Evolutionary conservation across 2,329 filamentous ascomycete species (phyloP).

Genomic region (Albifimbria verrucaria): DNA sequence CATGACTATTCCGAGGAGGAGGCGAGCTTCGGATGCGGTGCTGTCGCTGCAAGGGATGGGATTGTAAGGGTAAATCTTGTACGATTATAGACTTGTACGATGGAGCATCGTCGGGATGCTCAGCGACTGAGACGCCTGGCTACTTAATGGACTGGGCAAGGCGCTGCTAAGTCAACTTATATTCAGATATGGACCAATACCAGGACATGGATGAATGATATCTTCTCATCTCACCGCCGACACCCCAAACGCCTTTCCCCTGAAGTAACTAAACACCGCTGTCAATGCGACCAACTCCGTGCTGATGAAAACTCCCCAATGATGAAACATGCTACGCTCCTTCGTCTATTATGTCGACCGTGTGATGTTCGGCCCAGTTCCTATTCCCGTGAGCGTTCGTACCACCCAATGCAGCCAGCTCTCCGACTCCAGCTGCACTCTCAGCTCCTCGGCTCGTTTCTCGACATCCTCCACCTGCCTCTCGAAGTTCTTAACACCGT

Average conservation of each 20-base stretch:
- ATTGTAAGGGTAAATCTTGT: conserved; percentile 9
- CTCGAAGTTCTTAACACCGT: conserved; percentile 76
- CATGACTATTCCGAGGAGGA: too few species aligned
- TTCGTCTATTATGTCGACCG: conserved; percentile 17
- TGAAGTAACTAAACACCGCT: background rate
- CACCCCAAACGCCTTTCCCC: conserved; percentile 2
- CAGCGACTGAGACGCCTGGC: background rate
- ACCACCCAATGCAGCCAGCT: conserved; percentile 64
- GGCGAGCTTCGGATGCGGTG: too few species aligned
- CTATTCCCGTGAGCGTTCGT: conserved; percentile 57
- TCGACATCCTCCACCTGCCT: conserved; percentile 72
- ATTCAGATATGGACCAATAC: background rate
- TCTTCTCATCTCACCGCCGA: conserved; percentile 8
- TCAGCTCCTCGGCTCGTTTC: conserved; percentile 58
- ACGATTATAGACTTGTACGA: conserved; percentile 15
- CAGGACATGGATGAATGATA: conserved; percentile 8
- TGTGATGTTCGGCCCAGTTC: conserved; percentile 56
- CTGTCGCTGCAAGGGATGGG: background rate
- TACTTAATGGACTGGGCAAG: background rate
- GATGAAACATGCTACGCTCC: conserved; percentile 2
- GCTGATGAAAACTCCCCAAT: conserved; percentile 2
- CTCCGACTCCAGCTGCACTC: conserved; percentile 60
- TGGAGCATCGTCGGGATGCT: background rate
- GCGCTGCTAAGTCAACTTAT: background rate
- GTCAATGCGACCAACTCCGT: background rate